Evolutionary conservation across 192 early-diverging fungal genomes (phyloP).

Genomic region (Linnemannia hyalina): DNA sequence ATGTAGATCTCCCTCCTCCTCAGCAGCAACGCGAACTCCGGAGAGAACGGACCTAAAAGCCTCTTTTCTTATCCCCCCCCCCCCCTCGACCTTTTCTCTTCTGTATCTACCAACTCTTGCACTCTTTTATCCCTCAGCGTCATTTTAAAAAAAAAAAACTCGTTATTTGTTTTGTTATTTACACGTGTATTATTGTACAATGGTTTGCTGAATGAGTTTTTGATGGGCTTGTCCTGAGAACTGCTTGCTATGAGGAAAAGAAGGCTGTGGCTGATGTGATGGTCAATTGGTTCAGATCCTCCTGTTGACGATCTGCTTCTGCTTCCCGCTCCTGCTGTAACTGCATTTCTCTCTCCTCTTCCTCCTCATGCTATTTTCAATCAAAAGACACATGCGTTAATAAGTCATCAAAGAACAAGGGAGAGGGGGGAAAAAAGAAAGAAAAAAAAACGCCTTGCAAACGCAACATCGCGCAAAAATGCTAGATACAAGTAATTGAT

Average conservation of each 20-base stretch:
- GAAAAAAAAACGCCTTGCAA: background rate
- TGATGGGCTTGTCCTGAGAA: no score
- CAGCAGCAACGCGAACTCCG: constrained; percentile 47
- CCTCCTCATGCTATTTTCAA: constrained; percentile 36
- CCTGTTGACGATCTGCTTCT: background rate
- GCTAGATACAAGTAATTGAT: background rate
- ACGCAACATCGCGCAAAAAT: background rate
- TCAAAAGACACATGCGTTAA: background rate
- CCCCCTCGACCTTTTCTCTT: background rate
- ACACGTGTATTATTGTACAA: no score
- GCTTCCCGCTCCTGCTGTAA: constrained; percentile 25
- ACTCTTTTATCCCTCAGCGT: background rate
- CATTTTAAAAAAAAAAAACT: background rate
- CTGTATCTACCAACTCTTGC: background rate
- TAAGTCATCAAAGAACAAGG: background rate
- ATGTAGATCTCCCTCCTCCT: constrained; percentile 23
- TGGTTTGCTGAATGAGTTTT: no score
- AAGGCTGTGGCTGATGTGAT: background rate
- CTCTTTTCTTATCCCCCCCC: background rate
- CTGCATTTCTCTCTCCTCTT: constrained; percentile 38
- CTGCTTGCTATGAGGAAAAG: no score
- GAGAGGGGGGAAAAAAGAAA: no score
- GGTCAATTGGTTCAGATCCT: constrained; percentile 4
- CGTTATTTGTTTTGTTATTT: no score
- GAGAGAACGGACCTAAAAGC: constrained; percentile 23